phyloP scores from a whole-genome alignment of 2,329 filamentous ascomycete genomes.

The Rutstroemia sp. region DNA sequence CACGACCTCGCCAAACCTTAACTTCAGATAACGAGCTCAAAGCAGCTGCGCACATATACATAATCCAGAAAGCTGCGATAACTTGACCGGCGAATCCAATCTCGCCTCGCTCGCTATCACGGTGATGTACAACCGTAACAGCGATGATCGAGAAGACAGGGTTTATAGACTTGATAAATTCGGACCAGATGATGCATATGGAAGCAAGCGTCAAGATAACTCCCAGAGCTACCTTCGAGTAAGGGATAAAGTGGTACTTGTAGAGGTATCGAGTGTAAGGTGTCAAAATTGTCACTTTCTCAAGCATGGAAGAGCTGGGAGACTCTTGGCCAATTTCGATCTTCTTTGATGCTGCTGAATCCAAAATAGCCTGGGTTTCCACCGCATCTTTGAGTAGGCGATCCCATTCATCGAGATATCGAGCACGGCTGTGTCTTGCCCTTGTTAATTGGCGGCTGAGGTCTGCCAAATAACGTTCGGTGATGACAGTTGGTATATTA shows the following conservation, averaged over 20 bases:
- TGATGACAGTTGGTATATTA: conserved; percentile 72
- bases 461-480: conserved; percentile 87
- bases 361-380: conserved; percentile 71
- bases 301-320: conserved; percentile 46
- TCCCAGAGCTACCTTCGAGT: conserved; percentile 57
- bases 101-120: conserved; percentile 60
- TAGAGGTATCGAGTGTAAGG: conserved; percentile 77
- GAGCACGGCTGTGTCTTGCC: conserved; percentile 72
- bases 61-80: conserved; percentile 78
- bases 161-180: conserved; percentile 77
- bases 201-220: conserved; percentile 67
- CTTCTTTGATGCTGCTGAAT: conserved; percentile 72
- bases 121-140: conserved; percentile 49
- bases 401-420: conserved; percentile 84
- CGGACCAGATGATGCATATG: conserved; percentile 82
- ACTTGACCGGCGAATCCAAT: conserved; percentile 83
- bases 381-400: conserved; percentile 66
- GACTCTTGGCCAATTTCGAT: conserved; percentile 64
- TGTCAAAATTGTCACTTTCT: conserved; percentile 56
- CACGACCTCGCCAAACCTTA: conserved; percentile 94
- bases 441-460: conserved; percentile 75
- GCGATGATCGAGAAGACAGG: conserved; percentile 67
- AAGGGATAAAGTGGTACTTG: conserved; percentile 67
- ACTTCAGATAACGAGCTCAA: conserved; percentile 84
- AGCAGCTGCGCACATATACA: conserved; percentile 92